Percentiles rank a stretch among this genome's conserved stretches.
phyloP scores from a whole-genome alignment of 495 filamentous ascomycete species.

The Penicillium angulare region DNA sequence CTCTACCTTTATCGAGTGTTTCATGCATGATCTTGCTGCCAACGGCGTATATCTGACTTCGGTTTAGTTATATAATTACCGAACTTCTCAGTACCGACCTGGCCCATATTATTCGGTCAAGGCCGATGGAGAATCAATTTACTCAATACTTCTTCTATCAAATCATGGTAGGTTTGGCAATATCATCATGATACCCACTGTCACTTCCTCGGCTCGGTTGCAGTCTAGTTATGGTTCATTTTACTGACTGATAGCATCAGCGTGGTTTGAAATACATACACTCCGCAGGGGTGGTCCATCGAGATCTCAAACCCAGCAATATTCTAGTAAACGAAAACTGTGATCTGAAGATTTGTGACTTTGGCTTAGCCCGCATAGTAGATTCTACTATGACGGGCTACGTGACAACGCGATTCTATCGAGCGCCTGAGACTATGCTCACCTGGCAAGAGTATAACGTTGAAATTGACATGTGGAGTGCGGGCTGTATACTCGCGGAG shows the following conservation, averaged over 20 bases:
- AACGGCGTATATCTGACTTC: not conserved
- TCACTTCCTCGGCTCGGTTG: too few species aligned
- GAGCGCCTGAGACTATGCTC: constrained; percentile 5
- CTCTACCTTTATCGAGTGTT: not conserved
- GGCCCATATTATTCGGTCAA: not conserved
- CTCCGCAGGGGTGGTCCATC: constrained; percentile 2
- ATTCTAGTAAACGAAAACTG: constrained; percentile 8
- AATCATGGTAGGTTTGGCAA: not conserved
- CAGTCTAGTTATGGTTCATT: not conserved
- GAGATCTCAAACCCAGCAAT: constrained; percentile 6
- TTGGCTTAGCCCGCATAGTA: not conserved
- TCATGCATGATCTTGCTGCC: not conserved
- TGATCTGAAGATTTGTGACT: constrained; percentile 9
- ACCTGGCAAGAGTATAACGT: constrained; percentile 5
- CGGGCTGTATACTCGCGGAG: constrained; percentile 6
- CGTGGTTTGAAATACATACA: constrained; percentile 8
- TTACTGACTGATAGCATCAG: not conserved
- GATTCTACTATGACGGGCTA: constrained; percentile 4
- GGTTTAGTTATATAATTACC: not conserved
- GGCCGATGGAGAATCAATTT: not conserved
- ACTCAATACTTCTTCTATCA: constrained; percentile 5
- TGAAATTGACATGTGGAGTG: constrained; percentile 8
- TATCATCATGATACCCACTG: too few species aligned
- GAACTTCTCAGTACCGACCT: constrained; percentile 1
- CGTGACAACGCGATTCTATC: constrained; percentile 4